Percentiles rank a stretch among this genome's conserved stretches.
phyloP scores from a whole-genome alignment of 2,329 filamentous ascomycete species.

The Thielaviopsis musarum region DNA sequence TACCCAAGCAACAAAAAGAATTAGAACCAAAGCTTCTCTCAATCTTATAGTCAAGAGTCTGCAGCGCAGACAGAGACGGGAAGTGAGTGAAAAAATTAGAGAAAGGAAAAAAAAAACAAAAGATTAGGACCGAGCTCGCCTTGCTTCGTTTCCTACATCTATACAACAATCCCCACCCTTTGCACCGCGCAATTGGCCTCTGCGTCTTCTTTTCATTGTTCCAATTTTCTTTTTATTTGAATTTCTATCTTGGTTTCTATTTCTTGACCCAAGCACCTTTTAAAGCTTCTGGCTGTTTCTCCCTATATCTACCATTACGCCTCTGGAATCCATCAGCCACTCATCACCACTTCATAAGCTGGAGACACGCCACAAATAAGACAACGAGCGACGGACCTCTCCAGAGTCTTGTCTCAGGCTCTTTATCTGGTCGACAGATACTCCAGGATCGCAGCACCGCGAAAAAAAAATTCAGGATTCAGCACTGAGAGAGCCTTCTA shows the following conservation, averaged over 20 bases:
- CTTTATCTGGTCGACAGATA: too few relatives aligned
- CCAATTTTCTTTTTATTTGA: neutral
- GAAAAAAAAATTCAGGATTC: neutral
- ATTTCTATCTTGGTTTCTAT: neutral
- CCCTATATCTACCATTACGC: too few relatives aligned
- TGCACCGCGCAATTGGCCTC: neutral
- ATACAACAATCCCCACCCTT: neutral
- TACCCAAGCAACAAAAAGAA: conserved; percentile 18
- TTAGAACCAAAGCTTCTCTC: conserved; percentile 14
- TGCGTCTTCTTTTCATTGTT: neutral
- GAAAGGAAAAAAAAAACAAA: neutral
- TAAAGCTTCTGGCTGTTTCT: neutral
- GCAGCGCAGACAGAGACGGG: neutral
- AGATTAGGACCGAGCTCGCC: neutral
- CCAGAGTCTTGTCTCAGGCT: too few relatives aligned
- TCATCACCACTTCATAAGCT: too few relatives aligned
- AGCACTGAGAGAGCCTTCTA: neutral
- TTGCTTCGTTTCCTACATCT: neutral
- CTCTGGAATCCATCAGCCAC: too few relatives aligned
- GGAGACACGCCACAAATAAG: too few relatives aligned
- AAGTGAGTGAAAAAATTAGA: neutral
- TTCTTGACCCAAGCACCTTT: neutral
- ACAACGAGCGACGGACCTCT: too few relatives aligned
- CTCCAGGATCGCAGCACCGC: too few relatives aligned
- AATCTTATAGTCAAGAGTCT: conserved; percentile 2